Evolutionary conservation across 441 rosid species (phyloP).

Genomic region (Hura crepitans): DNA sequence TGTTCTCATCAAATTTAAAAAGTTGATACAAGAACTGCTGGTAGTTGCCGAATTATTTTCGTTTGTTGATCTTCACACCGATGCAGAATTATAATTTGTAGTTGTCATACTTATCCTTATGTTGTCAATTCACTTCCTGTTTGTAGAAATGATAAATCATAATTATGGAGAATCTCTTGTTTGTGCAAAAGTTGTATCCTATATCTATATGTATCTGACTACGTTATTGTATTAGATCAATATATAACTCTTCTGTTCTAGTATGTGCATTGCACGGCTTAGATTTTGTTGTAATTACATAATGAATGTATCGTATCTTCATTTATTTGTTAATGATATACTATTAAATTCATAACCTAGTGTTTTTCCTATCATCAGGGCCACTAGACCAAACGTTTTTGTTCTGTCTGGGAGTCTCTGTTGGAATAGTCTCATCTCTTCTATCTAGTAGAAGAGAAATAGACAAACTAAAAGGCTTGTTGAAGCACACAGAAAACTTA

Average conservation of each 20-base stretch:
- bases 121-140: neutral
- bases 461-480: constrained; percentile 40
- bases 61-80: neutral
- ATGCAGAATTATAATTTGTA: neutral
- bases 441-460: constrained; percentile 44
- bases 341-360: constrained; percentile 10
- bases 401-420: constrained; percentile 62
- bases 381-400: constrained; percentile 35
- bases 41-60: neutral
- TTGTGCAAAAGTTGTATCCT: neutral
- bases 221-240: neutral
- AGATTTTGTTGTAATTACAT: neutral
- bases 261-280: neutral
- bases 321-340: neutral
- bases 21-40: neutral
- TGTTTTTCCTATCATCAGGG: constrained; percentile 36
- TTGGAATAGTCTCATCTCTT: constrained; percentile 58
- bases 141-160: neutral
- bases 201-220: neutral
- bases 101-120: neutral
- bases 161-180: neutral
- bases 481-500: constrained; percentile 59
- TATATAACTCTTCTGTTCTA: neutral
- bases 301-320: neutral
- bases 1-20: neutral